Evolutionary conservation across 1,284 basidiomycete species (phyloP).

Genomic region (Boletellus deceptivus): DNA sequence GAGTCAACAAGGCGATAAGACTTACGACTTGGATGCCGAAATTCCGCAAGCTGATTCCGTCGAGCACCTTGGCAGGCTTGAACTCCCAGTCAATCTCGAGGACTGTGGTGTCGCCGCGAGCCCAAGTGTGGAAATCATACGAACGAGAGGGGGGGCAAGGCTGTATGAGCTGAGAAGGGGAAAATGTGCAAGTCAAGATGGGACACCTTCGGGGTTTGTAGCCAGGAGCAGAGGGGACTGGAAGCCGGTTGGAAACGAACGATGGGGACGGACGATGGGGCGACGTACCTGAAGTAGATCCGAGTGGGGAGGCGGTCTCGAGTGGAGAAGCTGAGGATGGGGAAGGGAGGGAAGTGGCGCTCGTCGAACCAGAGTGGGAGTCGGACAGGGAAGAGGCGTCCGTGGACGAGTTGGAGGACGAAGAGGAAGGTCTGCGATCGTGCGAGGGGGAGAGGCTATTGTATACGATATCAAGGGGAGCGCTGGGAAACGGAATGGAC

Average conservation of each 20-base stretch:
- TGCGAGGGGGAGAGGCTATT: slow-evolving; percentile 5
- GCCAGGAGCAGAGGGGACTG: slow-evolving; percentile 11
- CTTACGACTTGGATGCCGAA: slow-evolving; percentile 82
- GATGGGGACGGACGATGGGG: not conserved
- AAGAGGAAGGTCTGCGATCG: slow-evolving; percentile 20
- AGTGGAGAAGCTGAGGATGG: slow-evolving; percentile 15
- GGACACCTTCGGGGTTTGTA: slow-evolving; percentile 27
- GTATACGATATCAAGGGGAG: slow-evolving; percentile 19
- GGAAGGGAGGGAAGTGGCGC: slow-evolving; percentile 31
- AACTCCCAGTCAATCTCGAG: slow-evolving; percentile 54
- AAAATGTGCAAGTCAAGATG: slow-evolving; percentile 51
- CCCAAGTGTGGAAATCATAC: slow-evolving; percentile 24
- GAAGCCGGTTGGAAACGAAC: slow-evolving; percentile 3
- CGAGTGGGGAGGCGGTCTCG: slow-evolving; percentile 4
- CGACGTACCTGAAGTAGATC: slow-evolving; percentile 6
- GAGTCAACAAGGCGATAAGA: slow-evolving; percentile 18
- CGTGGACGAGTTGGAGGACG: slow-evolving; percentile 21
- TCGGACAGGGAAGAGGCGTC: slow-evolving; percentile 25
- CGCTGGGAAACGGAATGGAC: slow-evolving; percentile 14
- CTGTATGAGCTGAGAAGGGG: slow-evolving; percentile 44
- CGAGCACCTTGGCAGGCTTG: slow-evolving; percentile 63
- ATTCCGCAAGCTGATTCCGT: slow-evolving; percentile 75
- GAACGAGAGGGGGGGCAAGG: slow-evolving; percentile 22
- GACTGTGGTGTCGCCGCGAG: slow-evolving; percentile 11
- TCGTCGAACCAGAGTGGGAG: slow-evolving; percentile 29